Base-by-base conservation (phyloP, 805 yeast genomes). In the Sugiyamaella americana region DNA sequence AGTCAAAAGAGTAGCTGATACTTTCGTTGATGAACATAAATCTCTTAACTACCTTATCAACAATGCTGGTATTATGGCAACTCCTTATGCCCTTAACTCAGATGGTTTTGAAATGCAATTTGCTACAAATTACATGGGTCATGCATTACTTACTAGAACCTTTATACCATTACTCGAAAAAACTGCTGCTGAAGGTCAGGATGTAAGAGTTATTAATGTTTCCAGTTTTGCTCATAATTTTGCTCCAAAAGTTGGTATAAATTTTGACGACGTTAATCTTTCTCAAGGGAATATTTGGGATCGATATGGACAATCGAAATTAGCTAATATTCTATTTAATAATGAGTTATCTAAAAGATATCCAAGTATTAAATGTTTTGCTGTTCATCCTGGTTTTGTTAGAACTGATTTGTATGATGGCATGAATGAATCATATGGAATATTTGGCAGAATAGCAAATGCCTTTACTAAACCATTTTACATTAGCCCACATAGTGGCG, bases 41-140 rank as follows among this genome's bases (percentile, higher is more conserved):
- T 52, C 50, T 4, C 45, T 72, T 36, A 64, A 72, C 45, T 57
- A 66, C 8, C 68, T 87, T 26, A 72, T 87, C 38, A 78, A 84
- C 55, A 86, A 86, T 62, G 89, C 95, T 1, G 93, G 94, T 1
- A 78, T 82, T 4, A 81, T 84, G 79, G 88, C 84, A n/a, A 69
- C 81, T 8, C 91, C 93, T 0, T 79, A 68, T 61, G 69, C 74
- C 17, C 53, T 70, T 26, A 83, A 95, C 0, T 71, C 69, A 32
- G 87, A 83, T 55, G 78, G 78, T 2, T 84, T 83, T 59, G 96
- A 87, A 61, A 72, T 84, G 17, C 95, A 86, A 58, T 66, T 84
- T 48, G 94, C 84, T 58, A 81, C 88, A 1, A 84, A 84, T 59
- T 86, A 80, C 59, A 66, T 87, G 11, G 75, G 93, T 0, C 93